Evolutionary conservation across 352 stramenopile genomes (phyloP).

Genomic region (Phytophthora pistaciae): DNA sequence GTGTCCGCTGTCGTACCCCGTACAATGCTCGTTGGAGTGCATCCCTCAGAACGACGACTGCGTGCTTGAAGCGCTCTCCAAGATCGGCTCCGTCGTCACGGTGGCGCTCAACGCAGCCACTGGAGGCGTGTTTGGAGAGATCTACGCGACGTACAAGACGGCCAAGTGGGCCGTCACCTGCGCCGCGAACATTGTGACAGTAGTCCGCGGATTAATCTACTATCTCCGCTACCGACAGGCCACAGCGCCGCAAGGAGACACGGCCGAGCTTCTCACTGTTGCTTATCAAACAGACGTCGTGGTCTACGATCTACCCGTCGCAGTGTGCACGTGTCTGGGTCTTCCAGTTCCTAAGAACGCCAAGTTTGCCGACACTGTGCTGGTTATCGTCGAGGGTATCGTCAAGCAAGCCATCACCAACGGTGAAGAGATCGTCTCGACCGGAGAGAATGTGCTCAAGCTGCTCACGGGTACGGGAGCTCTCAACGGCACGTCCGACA

Average conservation of each 20-base stretch:
- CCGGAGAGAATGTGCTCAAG: conserved; percentile 24
- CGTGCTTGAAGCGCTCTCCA: conserved; percentile 39
- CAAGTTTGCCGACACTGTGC: conserved; percentile 11
- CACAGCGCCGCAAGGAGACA: conserved; percentile 18
- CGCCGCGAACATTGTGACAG: conserved; percentile 26
- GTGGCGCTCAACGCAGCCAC: conserved; percentile 38
- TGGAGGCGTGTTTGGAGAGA: conserved; percentile 39
- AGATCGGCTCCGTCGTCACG: conserved; percentile 39
- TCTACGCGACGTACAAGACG: conserved; percentile 21
- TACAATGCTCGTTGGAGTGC: conserved; percentile 66
- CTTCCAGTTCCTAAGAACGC: conserved; percentile 33
- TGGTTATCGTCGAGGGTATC: conserved; percentile 30
- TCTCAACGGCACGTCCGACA: conserved; percentile 15
- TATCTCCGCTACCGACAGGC: conserved; percentile 39
- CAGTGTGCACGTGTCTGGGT: conserved; percentile 55
- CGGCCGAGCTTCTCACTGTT: conserved; percentile 20
- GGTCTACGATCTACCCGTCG: conserved; percentile 54
- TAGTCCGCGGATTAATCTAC: conserved; percentile 26
- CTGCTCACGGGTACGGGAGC: conserved; percentile 20
- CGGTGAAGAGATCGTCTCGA: conserved; percentile 30
- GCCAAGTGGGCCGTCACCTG: conserved; percentile 11
- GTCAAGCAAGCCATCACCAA: conserved; percentile 29
- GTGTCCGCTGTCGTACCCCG: conserved; percentile 62
- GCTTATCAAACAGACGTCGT: conserved; percentile 51
- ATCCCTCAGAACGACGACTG: conserved; percentile 72